Evolutionary conservation across 129 eudicot species (phyloP), one percentile per base, ranked within the genome.

Genomic region (Helichrysum umbraculigerum): DNA sequence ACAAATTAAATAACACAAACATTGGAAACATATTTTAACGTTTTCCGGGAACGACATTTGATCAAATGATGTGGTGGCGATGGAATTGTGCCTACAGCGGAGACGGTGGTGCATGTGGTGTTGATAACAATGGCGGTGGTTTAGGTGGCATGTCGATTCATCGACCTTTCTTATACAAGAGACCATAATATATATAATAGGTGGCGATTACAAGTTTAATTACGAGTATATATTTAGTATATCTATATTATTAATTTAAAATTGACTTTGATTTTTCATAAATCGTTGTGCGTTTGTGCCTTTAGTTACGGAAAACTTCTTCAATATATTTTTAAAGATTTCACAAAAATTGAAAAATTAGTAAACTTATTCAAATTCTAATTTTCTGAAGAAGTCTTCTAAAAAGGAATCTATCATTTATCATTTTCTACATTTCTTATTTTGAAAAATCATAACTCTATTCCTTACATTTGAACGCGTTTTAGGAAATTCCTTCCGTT

Each of bases 71-170:
- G 50, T 11, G 50, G 41, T 73, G 79, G 70, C 37, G 83, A 50
- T 68, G 79, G n/a, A n/a, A n/a, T 57, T 66, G 71, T 80, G 79
- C 83, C 50, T 42, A 42, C 15, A 63, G 64, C 76, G 76, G 79
- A 74, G 83, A 68, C 83, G 79, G 79, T 74, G 75, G 64, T 68
- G 83, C 83, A 80, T 80, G 83, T 80, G 83, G 65, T 73, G 62
- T 73, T 74, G 75, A 80, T 52, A 67, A 60, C 71, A 30, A 67
- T 80, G 75, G 79, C 56, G 79, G 76, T 74, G 71, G 74, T 80
- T 80, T 71, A 80, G 83, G 79, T 80, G 83, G 75, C 83, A 80
- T 80, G 74, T 80, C 39, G 22, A 80, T 64, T 72, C 3, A 72
- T 69, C 56, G 47, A 50, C 78, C 28, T 6, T 59, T 16, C 63